These are phyloP conservation scores for Alnus rubra DNA, from an alignment of 306 rosid genomes.

Conservation along the genomic window DNA sequence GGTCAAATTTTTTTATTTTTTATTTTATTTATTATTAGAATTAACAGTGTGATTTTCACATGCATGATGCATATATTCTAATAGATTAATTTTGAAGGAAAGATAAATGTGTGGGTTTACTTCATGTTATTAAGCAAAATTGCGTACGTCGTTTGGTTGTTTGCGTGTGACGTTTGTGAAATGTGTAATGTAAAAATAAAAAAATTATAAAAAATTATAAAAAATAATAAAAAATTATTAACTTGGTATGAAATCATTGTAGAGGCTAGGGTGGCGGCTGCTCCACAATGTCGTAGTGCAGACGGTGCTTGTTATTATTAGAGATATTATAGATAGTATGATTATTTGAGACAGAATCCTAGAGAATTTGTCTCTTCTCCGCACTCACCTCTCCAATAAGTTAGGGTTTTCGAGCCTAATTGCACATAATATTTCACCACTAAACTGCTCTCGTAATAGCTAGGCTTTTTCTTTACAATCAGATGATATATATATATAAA, in stretches of 20 bases:
- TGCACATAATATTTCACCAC: not conserved
- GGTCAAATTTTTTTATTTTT: no score
- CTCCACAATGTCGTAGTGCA: conserved; percentile 12
- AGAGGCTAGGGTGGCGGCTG: not conserved
- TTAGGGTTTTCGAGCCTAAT: not conserved
- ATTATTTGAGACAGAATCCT: not conserved
- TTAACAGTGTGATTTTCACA: no score
- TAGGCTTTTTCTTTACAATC: not conserved
- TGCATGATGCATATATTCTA: no score
- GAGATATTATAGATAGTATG: not conserved
- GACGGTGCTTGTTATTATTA: not conserved
- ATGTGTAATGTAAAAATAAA: not conserved
- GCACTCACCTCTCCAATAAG: not conserved
- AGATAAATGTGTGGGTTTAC: no score
- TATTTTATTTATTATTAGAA: no score
- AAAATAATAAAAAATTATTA: not conserved
- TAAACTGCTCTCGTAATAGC: not conserved
- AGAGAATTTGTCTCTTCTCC: conserved; percentile 11
- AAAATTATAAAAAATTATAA: no score
- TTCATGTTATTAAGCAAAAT: not conserved
- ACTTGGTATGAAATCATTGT: not conserved
- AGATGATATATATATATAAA: not conserved
- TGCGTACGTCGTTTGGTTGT: not conserved
- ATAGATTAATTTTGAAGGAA: no score
- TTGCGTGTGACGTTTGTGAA: no score